phyloP scores from a whole-genome alignment of 345 rosid genomes.

The Cochlearia excelsa region DNA sequence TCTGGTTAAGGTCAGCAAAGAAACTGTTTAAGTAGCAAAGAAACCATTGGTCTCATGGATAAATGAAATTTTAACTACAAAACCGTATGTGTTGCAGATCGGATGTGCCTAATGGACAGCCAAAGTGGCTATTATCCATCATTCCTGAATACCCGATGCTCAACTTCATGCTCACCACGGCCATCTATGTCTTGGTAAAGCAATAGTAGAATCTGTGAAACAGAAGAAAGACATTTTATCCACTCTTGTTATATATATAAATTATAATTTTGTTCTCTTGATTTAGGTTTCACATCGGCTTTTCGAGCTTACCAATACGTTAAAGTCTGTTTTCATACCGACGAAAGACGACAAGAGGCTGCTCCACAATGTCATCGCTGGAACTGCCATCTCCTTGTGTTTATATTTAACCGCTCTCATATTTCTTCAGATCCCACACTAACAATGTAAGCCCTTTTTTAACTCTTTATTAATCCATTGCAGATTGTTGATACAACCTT shows the following conservation, averaged over 20 bases:
- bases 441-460: slow-evolving; percentile 23
- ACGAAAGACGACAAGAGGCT: slow-evolving; percentile 65
- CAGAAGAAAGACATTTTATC: background rate
- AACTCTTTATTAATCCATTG: no score
- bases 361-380: slow-evolving; percentile 60
- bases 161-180: slow-evolving; percentile 92
- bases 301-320: slow-evolving; percentile 69
- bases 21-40: slow-evolving; percentile 11
- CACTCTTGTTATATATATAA: background rate
- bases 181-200: slow-evolving; percentile 80
- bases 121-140: slow-evolving; percentile 86
- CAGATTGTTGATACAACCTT: no score
- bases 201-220: slow-evolving; percentile 1
- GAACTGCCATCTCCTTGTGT: slow-evolving; percentile 54
- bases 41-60: slow-evolving; percentile 10
- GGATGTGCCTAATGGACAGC: slow-evolving; percentile 77
- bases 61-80: background rate
- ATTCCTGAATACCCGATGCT: slow-evolving; percentile 93
- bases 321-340: slow-evolving; percentile 72
- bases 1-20: slow-evolving; percentile 83
- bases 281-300: slow-evolving; percentile 75
- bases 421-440: slow-evolving; percentile 79
- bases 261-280: slow-evolving; percentile 13
- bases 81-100: slow-evolving; percentile 51
- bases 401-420: slow-evolving; percentile 56